Percentiles rank a stretch among this genome's conserved stretches.
phyloP scores from a whole-genome alignment of 169 alveolate species.

The Theileria sp. region DNA sequence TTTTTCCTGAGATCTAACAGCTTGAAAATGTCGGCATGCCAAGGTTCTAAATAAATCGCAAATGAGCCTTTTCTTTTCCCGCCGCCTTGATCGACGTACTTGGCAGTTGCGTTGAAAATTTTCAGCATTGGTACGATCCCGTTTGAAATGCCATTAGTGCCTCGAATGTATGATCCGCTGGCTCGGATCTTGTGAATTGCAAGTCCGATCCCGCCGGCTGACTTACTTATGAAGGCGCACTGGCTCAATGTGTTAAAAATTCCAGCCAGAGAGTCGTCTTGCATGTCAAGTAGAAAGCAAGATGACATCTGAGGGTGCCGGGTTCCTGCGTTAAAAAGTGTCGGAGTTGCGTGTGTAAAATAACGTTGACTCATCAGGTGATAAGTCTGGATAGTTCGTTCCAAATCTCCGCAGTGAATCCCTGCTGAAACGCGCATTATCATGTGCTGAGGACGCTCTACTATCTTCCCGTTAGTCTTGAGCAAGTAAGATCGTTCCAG shows the following conservation, averaged over 20 bases:
- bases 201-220: conserved; percentile 99
- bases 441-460: conserved; percentile 97
- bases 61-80: conserved; percentile 97
- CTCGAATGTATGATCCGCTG: conserved; percentile 93
- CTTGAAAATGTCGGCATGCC: conserved; percentile 98
- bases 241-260: conserved; percentile 93
- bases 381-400: conserved; percentile 89
- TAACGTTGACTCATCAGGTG: conserved; percentile 91
- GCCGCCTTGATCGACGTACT: conserved; percentile 94
- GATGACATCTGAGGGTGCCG: conserved; percentile 95
- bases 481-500: conserved; percentile 91
- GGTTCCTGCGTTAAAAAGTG: conserved; percentile 96
- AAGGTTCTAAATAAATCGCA: conserved; percentile 98
- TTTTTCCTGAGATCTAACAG: conserved; percentile 92
- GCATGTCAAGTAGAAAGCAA: conserved; percentile 91
- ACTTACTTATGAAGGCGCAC: conserved; percentile 94
- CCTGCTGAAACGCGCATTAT: conserved; percentile 97
- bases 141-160: conserved; percentile 96
- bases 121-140: conserved; percentile 98
- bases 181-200: conserved; percentile 94
- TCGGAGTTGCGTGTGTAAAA: conserved; percentile 99
- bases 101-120: conserved; percentile 92
- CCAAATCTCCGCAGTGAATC: conserved; percentile 94
- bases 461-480: conserved; percentile 87
- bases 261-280: conserved; percentile 96